phyloP scores from a whole-genome alignment of 208 protist genomes.

The Wallacemonas rigidus region DNA sequence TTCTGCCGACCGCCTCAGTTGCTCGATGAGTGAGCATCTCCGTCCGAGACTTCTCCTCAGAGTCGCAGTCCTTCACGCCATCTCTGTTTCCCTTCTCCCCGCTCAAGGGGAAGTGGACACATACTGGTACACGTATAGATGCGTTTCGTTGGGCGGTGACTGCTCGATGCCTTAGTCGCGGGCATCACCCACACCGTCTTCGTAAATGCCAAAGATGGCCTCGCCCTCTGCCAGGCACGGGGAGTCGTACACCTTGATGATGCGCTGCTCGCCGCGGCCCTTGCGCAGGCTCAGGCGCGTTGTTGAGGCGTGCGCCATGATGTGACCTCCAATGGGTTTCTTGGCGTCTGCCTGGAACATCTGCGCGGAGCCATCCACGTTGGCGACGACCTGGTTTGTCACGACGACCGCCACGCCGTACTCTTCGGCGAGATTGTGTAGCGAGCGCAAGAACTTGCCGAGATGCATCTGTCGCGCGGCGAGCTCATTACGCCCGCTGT shows the following conservation, averaged over 20 bases:
- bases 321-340: slow-evolving; percentile 99
- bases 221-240: slow-evolving; percentile 98
- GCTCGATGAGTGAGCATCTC: no score
- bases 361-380: slow-evolving; percentile 95
- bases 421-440: slow-evolving; percentile 98
- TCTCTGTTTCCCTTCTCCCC: no score
- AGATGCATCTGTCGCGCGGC: slow-evolving; percentile 98
- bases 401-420: slow-evolving; percentile 99
- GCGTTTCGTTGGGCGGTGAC: no score
- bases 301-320: slow-evolving; percentile 99
- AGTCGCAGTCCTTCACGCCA: no score
- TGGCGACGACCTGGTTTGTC: slow-evolving; percentile 99
- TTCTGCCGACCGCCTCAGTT: no score
- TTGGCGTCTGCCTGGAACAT: slow-evolving; percentile 98
- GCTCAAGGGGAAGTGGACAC: no score
- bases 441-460: slow-evolving; percentile 97
- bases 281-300: slow-evolving; percentile 99
- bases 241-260: slow-evolving; percentile 99
- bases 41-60: no score
- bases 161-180: slow-evolving; percentile 74
- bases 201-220: slow-evolving; percentile 96
- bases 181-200: slow-evolving; percentile 97
- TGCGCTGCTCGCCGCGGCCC: slow-evolving; percentile 98
- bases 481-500: slow-evolving; percentile 98
- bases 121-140: no score